Conservation (phyloP, 805 yeast species). For the Zygosaccharomyces gambellarensis region DNA sequence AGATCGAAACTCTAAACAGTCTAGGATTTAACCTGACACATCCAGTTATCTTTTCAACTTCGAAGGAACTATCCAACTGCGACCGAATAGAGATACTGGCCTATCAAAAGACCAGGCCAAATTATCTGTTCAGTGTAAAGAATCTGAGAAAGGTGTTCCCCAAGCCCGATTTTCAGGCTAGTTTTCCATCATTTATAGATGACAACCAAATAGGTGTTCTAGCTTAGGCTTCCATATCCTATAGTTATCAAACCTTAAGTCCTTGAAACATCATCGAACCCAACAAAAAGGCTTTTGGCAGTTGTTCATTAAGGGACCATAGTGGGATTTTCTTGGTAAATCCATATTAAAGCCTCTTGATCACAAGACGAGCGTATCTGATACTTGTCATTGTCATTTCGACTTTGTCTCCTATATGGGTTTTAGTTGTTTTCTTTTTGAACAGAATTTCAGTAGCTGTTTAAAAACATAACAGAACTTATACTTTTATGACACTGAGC, state of each 20-base stretch:
- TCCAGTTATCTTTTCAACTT: conserved; percentile 25
- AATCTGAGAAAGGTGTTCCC: conserved; percentile 19
- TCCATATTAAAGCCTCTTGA: too few species aligned
- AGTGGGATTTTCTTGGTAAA: too few species aligned
- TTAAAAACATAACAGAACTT: not conserved
- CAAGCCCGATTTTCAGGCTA: conserved; percentile 14
- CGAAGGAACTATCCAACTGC: conserved; percentile 23
- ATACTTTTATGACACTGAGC: not conserved
- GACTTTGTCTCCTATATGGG: not conserved
- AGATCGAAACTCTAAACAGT: not conserved
- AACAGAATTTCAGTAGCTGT: not conserved
- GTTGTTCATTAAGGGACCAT: too few species aligned
- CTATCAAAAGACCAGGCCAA: not conserved
- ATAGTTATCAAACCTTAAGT: not conserved
- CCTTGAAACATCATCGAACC: too few species aligned
- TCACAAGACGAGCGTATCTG: not conserved
- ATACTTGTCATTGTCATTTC: not conserved
- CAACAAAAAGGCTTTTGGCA: too few species aligned
- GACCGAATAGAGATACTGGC: conserved; percentile 3
- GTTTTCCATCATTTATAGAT: conserved; percentile 22
- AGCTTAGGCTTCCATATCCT: conserved; percentile 7
- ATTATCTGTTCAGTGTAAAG: conserved; percentile 18
- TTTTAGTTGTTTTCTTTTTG: not conserved
- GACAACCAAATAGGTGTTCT: conserved; percentile 23
- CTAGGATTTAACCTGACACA: conserved; percentile 9